Conservation (phyloP, 768 basidiomycete species). For the Boletus barrowsii region DNA sequence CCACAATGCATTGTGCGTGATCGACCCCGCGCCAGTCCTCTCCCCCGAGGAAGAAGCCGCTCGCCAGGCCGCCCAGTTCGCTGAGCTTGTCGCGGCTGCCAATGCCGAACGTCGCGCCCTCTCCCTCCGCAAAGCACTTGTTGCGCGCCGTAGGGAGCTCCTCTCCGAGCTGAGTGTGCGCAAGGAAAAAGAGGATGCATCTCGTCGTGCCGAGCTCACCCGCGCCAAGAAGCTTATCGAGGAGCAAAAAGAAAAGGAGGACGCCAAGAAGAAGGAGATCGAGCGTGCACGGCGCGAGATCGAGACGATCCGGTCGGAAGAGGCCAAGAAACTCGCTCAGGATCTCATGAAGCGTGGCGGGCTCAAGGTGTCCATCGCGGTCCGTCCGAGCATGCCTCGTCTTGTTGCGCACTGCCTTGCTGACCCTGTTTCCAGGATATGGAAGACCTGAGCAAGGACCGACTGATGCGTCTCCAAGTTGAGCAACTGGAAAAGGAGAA, state of each 20-base stretch:
- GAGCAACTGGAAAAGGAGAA: slow-evolving; percentile 97
- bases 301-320: slow-evolving; percentile 55
- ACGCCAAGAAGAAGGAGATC: slow-evolving; percentile 62
- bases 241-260: slow-evolving; percentile 56
- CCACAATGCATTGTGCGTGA: slow-evolving; percentile 59
- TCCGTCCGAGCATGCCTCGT: slow-evolving; percentile 32
- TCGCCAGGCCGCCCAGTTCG: slow-evolving; percentile 52
- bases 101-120: slow-evolving; percentile 76
- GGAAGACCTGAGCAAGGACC: slow-evolving; percentile 80
- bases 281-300: slow-evolving; percentile 73
- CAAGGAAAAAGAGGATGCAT: slow-evolving; percentile 87
- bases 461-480: slow-evolving; percentile 85
- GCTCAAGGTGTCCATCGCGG: slow-evolving; percentile 67
- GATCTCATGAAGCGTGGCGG: slow-evolving; percentile 77
- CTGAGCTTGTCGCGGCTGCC: slow-evolving; percentile 58
- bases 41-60: slow-evolving; percentile 42
- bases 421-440: slow-evolving; percentile 51
- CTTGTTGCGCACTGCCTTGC: not conserved
- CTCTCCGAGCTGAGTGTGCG: slow-evolving; percentile 79
- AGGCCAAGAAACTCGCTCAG: slow-evolving; percentile 86
- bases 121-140: slow-evolving; percentile 71
- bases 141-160: slow-evolving; percentile 82
- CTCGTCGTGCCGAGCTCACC: slow-evolving; percentile 65
- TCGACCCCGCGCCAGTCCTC: slow-evolving; percentile 45
- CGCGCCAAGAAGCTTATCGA: slow-evolving; percentile 72